Percentiles rank a stretch among this genome's conserved stretches.
Evolutionary conservation across 2,329 filamentous ascomycete genomes (phyloP).

Genomic region (Pseudopyricularia cyperi): DNA sequence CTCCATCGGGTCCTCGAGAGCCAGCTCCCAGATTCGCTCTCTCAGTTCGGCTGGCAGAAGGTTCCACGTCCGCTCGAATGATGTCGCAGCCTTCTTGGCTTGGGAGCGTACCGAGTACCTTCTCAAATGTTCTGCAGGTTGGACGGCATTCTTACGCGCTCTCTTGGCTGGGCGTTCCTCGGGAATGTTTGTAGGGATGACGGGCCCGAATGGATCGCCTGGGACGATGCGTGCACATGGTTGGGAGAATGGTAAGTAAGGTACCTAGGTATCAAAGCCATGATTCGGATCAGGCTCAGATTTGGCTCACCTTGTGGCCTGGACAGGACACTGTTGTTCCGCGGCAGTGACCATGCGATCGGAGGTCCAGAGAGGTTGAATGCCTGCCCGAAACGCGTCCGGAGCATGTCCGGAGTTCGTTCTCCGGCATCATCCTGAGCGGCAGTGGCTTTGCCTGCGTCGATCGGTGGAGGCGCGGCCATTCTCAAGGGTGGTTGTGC

Average conservation of each 20-base stretch:
- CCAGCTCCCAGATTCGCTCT: neutral
- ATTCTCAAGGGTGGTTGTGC: too few relatives aligned
- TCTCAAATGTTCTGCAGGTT: neutral
- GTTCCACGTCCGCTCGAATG: neutral
- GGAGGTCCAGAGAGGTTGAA: too few relatives aligned
- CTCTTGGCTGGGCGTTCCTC: neutral
- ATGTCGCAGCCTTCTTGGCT: neutral
- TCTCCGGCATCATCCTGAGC: neutral
- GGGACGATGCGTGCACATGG: too few relatives aligned
- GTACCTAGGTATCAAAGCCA: too few relatives aligned
- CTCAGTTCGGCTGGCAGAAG: neutral
- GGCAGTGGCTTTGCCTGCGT: neutral
- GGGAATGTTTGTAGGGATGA: too few relatives aligned
- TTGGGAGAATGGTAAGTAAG: too few relatives aligned
- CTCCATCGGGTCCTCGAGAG: neutral
- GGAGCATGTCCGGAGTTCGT: neutral
- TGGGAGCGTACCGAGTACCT: neutral
- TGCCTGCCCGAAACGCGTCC: neutral
- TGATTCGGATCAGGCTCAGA: too few relatives aligned
- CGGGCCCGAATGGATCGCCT: too few relatives aligned
- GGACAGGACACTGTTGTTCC: too few relatives aligned
- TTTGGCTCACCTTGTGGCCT: too few relatives aligned
- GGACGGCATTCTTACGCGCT: neutral
- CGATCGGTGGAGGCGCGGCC: too few relatives aligned
- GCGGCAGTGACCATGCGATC: too few relatives aligned